Conservation (phyloP, 2,329 filamentous ascomycete species). For the Aspergillus japonicus region DNA sequence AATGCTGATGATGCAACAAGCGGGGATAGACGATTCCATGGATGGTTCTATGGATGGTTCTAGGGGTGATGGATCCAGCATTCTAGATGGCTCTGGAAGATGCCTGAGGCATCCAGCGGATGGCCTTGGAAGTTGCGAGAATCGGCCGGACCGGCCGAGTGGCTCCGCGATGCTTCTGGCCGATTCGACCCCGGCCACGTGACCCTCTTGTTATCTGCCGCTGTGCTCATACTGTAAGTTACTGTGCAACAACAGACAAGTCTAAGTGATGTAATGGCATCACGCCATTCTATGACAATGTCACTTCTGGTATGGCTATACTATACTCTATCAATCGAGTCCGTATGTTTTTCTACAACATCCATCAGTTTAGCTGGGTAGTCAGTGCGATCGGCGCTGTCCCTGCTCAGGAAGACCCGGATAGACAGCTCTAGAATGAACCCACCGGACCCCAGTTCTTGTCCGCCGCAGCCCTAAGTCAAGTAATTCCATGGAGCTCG, state of each 20-base stretch:
- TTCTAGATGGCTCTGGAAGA: background rate
- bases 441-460: background rate
- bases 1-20: background rate
- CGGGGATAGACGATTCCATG: too few species aligned
- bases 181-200: background rate
- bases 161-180: background rate
- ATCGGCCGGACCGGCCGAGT: background rate
- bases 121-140: background rate
- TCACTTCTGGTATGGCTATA: too few species aligned
- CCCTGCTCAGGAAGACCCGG: background rate
- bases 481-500: background rate
- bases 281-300: background rate
- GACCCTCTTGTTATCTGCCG: background rate
- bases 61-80: too few species aligned
- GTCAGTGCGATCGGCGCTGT: background rate
- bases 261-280: background rate
- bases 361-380: background rate
- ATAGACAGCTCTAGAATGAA: background rate
- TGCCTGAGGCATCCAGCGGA: background rate
- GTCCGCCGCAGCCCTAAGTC: background rate
- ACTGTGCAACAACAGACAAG: too few species aligned
- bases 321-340: too few species aligned
- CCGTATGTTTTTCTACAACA: too few species aligned
- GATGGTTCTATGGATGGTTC: too few species aligned
- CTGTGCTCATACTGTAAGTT: too few species aligned